These are phyloP conservation scores for Lipomyces sp. DNA, from an alignment of 805 yeast species.

Conservation along the genomic window DNA sequence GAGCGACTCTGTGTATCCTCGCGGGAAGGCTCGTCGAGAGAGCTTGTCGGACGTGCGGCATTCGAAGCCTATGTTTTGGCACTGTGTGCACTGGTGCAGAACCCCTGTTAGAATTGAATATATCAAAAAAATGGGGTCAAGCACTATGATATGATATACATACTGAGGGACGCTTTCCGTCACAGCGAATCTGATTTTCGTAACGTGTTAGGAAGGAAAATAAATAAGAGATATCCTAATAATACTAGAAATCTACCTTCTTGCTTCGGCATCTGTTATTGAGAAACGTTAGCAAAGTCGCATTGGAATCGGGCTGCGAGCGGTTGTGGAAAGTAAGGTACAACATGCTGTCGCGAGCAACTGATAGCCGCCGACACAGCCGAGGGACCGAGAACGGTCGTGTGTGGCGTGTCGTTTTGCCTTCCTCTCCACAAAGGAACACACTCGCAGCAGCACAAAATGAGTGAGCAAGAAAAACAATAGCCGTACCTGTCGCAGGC, in stretches of 20 bases:
- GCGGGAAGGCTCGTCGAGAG: slow-evolving; percentile 81
- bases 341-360: too few species aligned
- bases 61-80: slow-evolving; percentile 79
- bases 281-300: too few species aligned
- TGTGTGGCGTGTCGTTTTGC: too few species aligned
- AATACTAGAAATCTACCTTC: too few species aligned
- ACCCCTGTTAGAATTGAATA: not conserved
- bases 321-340: too few species aligned
- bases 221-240: too few species aligned
- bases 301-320: too few species aligned
- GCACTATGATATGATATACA: not conserved
- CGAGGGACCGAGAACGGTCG: too few species aligned
- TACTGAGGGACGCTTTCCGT: slow-evolving; percentile 52
- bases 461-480: not conserved
- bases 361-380: too few species aligned
- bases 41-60: slow-evolving; percentile 85
- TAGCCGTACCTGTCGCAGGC: slow-evolving; percentile 77
- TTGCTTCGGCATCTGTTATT: slow-evolving; percentile 26
- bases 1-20: slow-evolving; percentile 86
- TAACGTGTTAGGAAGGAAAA: too few species aligned
- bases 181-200: slow-evolving; percentile 54
- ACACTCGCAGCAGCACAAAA: not conserved
- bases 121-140: not conserved
- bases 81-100: slow-evolving; percentile 59
- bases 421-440: too few species aligned